phyloP scores from a whole-genome alignment of 2,329 filamentous ascomycete species.

The Alternaria brassicicola region DNA sequence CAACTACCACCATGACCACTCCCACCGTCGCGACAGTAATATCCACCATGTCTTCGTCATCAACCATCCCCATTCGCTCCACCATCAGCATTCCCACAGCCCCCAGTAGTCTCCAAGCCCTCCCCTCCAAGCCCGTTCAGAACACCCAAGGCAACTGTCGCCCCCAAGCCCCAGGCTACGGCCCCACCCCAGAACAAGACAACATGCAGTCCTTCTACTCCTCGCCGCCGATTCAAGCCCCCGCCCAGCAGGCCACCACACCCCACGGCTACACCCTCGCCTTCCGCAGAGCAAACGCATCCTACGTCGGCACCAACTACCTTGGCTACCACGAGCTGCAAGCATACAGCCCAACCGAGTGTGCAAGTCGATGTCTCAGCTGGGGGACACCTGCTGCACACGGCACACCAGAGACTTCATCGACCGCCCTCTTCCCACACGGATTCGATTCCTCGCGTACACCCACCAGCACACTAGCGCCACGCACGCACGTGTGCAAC shows the following conservation, averaged over 20 bases:
- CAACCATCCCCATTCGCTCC: neutral
- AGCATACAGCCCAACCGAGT: neutral
- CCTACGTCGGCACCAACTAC: neutral
- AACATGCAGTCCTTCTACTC: neutral
- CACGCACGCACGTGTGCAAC: neutral
- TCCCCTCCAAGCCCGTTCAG: neutral
- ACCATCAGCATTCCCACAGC: neutral
- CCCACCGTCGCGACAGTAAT: neutral
- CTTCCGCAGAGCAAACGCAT: neutral
- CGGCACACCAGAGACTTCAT: neutral
- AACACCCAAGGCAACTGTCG: constrained; percentile 1
- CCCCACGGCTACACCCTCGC: neutral
- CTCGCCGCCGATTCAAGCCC: neutral
- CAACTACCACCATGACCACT: neutral
- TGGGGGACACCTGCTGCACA: neutral
- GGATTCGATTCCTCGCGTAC: neutral
- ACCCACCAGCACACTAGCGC: no score
- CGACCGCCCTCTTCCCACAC: neutral
- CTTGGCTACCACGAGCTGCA: constrained; percentile 4
- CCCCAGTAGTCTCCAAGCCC: neutral
- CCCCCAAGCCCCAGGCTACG: neutral
- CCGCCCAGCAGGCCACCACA: neutral
- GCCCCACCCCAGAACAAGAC: neutral
- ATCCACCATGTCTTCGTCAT: no score
- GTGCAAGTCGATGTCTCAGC: neutral